A percentile compares a stretch with the other conserved stretches of the same genome.
Conservation (phyloP, 1,139 yeast genomes). For the Saccharomyces hybrid region DNA sequence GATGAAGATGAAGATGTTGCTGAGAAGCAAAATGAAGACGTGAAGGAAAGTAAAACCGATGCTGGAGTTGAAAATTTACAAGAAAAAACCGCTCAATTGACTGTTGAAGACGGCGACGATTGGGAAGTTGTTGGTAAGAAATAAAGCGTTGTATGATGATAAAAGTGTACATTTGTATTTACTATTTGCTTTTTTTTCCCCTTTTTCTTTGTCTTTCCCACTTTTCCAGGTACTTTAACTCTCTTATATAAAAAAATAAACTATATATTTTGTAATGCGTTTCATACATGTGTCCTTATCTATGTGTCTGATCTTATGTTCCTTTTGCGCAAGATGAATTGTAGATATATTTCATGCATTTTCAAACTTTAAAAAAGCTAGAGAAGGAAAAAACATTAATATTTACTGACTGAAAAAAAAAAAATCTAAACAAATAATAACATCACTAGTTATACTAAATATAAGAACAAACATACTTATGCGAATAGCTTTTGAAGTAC, state of each 20-base stretch:
- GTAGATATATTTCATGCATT: background rate
- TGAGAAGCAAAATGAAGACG: slow-evolving; percentile 26
- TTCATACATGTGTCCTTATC: background rate
- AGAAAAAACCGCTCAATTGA: slow-evolving; percentile 38
- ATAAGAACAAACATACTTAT: background rate
- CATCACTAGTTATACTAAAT: background rate
- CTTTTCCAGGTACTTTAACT: background rate
- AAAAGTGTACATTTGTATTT: background rate
- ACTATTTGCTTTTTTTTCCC: background rate
- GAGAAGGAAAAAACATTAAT: background rate
- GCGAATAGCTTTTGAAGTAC: background rate
- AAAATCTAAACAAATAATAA: background rate
- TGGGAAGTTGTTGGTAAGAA: slow-evolving; percentile 61
- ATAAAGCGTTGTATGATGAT: slow-evolving; percentile 10
- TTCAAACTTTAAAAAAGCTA: background rate
- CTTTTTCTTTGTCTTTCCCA: background rate
- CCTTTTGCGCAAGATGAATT: background rate
- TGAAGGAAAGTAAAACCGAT: slow-evolving; percentile 7
- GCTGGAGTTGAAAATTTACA: slow-evolving; percentile 35
- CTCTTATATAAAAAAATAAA: background rate
- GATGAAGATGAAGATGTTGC: slow-evolving; percentile 41
- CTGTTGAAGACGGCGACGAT: slow-evolving; percentile 38
- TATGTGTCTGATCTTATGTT: background rate
- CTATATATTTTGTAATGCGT: background rate
- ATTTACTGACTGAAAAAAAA: background rate